Evolutionary conservation across 257 asterid species (phyloP).

Genomic region (Solanum pennellii): DNA sequence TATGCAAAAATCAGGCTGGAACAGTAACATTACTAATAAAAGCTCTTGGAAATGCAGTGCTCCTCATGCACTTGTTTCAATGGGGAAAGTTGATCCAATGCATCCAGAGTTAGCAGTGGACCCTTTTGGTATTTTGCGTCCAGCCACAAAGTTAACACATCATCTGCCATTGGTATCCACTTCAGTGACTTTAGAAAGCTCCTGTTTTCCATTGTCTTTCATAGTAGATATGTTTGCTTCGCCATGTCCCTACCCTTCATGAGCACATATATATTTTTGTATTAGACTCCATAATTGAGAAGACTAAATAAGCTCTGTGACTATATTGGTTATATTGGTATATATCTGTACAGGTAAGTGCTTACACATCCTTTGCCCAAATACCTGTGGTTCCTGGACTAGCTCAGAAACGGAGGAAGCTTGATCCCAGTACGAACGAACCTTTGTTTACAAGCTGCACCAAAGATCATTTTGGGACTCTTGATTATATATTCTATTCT

Average conservation of each 20-base stretch:
- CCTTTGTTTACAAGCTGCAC: constrained; percentile 90
- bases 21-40: not conserved
- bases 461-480: constrained; percentile 82
- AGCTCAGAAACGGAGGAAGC: constrained; percentile 69
- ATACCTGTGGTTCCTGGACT: constrained; percentile 47
- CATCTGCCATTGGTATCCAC: constrained; percentile 75
- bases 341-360: constrained; percentile 63
- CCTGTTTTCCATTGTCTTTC: not conserved
- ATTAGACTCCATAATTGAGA: not conserved
- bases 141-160: constrained; percentile 55
- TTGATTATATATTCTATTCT: constrained; percentile 92
- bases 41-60: constrained; percentile 44
- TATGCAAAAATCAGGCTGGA: not conserved
- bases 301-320: not conserved
- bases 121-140: constrained; percentile 82
- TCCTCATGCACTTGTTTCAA: constrained; percentile 89
- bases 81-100: constrained; percentile 89
- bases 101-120: constrained; percentile 78
- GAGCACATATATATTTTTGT: not conserved
- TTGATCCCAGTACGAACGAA: constrained; percentile 79
- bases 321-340: not conserved
- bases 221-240: not conserved
- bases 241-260: not conserved
- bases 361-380: constrained; percentile 91
- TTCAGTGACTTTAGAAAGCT: not conserved